Evolutionary conservation across 2,329 filamentous ascomycete genomes (phyloP), one percentile per base, ranked within the genome.

Genomic region (Arthrobotrys entomopaga): DNA sequence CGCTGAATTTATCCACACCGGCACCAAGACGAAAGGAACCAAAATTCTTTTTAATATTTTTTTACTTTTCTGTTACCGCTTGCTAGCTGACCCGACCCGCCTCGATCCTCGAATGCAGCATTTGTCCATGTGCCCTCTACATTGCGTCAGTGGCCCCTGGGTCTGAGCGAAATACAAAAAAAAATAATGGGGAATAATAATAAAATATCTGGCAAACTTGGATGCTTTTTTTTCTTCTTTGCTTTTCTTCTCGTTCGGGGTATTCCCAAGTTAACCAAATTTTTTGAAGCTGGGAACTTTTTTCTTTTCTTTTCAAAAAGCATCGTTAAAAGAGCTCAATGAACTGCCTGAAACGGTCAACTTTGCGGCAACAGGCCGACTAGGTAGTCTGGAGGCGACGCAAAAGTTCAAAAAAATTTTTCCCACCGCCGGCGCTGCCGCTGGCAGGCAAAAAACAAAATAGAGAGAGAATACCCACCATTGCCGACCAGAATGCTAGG

Each of bases 41-140:
- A 53, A 29, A 54, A 19, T 57, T 26, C n/a, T 34, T 3, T 8
- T 10, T 1, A 34, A 34, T 10, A 26, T 34, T 34, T 34, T 34
- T 34, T 34, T 34, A 7, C 29, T 34, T 34, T 34, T 34, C 29
- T 34, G n/a, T n/a, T n/a, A 34, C 29, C 10, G 29, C 29, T 34
- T 10, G n/a, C n/a, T n/a, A n/a, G n/a, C 29, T 34, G 29, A n/a
- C n/a, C 29, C 49, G 54, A 34, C 46, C 46, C 63, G 53, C 26
- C 60, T 54, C 54, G 67, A 60, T 72, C 67, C 53, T 49, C 15
- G 50, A 52, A 43, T 73, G 69, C 69, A 73, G 49, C 50, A 65
- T 73, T 73, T 73, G 69, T 66, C 69, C 69, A 73, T 66, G 61
- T 73, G 69, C 69, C 69, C 69, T 66, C 56, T 42, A 53, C 52